Percentiles rank a stretch among this genome's conserved stretches.
Evolutionary conservation across 1,284 basidiomycete genomes (phyloP).

Genomic region (Cutaneotrichosporon sp.): DNA sequence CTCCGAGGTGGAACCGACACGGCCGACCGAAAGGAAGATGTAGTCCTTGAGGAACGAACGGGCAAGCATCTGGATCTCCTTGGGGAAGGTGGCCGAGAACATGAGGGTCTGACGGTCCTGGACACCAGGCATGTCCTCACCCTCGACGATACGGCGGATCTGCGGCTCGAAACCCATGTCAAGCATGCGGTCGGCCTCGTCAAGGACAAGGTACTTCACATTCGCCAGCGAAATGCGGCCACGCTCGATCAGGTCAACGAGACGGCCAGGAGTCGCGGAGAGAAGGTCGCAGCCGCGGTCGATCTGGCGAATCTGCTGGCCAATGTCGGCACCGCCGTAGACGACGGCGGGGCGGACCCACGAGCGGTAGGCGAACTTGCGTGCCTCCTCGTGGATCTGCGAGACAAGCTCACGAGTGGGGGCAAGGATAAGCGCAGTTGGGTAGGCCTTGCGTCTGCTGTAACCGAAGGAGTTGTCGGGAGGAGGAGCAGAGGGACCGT

Average conservation of each 20-base stretch:
- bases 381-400: conserved; percentile 98
- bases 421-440: conserved; percentile 91
- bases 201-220: conserved; percentile 95
- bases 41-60: conserved; percentile 91
- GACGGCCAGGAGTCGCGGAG: conserved; percentile 95
- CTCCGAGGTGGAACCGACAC: conserved; percentile 97
- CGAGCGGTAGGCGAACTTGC: conserved; percentile 98
- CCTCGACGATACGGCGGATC: conserved; percentile 95
- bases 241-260: conserved; percentile 97
- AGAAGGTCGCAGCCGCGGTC: conserved; percentile 97
- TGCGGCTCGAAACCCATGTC: conserved; percentile 99
- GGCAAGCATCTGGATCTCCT: conserved; percentile 96
- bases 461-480: conserved; percentile 55
- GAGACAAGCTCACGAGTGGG: conserved; percentile 98
- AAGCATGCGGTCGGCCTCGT: conserved; percentile 99
- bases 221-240: conserved; percentile 94
- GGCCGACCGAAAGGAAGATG: conserved; percentile 96
- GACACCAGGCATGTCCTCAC: conserved; percentile 95
- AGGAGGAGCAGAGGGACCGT: conserved; percentile 64
- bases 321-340: conserved; percentile 98
- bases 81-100: conserved; percentile 99
- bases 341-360: conserved; percentile 99
- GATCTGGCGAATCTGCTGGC: conserved; percentile 84
- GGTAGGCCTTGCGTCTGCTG: conserved; percentile 83
- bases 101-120: conserved; percentile 95